These are phyloP conservation scores for Exsudoporus frostii DNA, from an alignment of 768 basidiomycete species.

Conservation along the genomic window DNA sequence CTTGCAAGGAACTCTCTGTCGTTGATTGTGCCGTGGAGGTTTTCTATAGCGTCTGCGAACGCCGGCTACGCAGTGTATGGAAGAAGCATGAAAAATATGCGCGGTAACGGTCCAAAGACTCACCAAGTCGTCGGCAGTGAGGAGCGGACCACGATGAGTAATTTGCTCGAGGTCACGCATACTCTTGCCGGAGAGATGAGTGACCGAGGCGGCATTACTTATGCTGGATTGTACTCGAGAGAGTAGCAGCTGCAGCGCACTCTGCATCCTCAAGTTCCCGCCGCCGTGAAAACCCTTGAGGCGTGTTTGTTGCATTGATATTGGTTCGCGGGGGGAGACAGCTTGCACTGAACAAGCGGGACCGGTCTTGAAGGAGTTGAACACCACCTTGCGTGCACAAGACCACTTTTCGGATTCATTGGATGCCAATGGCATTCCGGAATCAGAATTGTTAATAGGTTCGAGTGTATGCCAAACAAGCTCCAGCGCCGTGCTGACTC, in stretches of 20 bases:
- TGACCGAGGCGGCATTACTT: not conserved
- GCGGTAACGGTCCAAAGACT: not conserved
- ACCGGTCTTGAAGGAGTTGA: not conserved
- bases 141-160: conserved; percentile 22
- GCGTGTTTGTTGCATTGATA: conserved; percentile 5
- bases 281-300: not conserved
- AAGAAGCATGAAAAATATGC: not conserved
- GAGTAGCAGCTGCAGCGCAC: conserved; percentile 13
- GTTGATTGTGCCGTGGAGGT: conserved; percentile 43
- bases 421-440: conserved; percentile 5
- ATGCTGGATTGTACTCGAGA: conserved; percentile 7
- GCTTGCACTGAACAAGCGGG: not conserved
- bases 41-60: conserved; percentile 44
- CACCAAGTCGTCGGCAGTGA: conserved; percentile 29
- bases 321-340: not conserved
- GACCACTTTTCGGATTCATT: not conserved
- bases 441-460: not conserved
- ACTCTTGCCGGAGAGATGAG: conserved; percentile 8
- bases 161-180: conserved; percentile 31
- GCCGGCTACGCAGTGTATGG: conserved; percentile 38
- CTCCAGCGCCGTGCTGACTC: not conserved
- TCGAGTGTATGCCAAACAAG: not conserved
- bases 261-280: conserved; percentile 1
- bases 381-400: not conserved
- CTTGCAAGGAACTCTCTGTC: conserved; percentile 62